Conservation (phyloP, 75 land plant species). For the Azolla pinnata region DNA sequence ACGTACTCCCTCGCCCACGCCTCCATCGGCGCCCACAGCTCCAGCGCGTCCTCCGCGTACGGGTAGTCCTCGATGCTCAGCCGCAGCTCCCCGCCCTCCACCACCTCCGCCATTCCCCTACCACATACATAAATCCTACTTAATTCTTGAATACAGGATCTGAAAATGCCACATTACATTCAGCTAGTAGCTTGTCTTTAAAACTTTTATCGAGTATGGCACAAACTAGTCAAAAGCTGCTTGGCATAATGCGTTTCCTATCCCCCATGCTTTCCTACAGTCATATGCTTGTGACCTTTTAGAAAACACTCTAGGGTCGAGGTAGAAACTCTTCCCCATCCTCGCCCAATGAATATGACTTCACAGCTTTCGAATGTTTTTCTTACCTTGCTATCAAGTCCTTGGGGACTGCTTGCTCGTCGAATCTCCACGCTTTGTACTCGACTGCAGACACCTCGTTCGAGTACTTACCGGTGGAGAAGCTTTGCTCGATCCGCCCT, state of each 20-base stretch:
- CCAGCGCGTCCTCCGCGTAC: slow-evolving; percentile 29
- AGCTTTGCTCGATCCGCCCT: slow-evolving; percentile 62
- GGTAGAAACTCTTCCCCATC: no score
- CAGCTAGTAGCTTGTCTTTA: no score
- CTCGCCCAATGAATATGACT: background rate
- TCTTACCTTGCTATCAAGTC: slow-evolving; percentile 44
- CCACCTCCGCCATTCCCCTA: slow-evolving; percentile 14
- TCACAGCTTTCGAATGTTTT: background rate
- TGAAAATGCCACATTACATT: no score
- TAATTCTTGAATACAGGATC: no score
- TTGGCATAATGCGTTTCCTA: no score
- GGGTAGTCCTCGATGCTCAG: slow-evolving; percentile 33
- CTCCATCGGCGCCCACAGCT: slow-evolving; percentile 18
- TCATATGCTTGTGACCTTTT: no score
- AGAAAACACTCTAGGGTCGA: no score
- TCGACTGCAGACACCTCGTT: slow-evolving; percentile 54
- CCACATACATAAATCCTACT: no score
- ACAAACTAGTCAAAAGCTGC: no score
- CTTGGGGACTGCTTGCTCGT: slow-evolving; percentile 61
- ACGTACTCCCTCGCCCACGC: slow-evolving; percentile 31
- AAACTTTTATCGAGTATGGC: no score
- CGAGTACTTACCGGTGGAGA: slow-evolving; percentile 47
- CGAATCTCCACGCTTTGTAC: slow-evolving; percentile 60
- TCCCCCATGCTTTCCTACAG: no score
- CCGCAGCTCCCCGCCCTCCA: slow-evolving; percentile 15